These are phyloP conservation scores for Coemansia sp. DNA, from an alignment of 192 early-diverging fungal genomes.

Conservation along the genomic window DNA sequence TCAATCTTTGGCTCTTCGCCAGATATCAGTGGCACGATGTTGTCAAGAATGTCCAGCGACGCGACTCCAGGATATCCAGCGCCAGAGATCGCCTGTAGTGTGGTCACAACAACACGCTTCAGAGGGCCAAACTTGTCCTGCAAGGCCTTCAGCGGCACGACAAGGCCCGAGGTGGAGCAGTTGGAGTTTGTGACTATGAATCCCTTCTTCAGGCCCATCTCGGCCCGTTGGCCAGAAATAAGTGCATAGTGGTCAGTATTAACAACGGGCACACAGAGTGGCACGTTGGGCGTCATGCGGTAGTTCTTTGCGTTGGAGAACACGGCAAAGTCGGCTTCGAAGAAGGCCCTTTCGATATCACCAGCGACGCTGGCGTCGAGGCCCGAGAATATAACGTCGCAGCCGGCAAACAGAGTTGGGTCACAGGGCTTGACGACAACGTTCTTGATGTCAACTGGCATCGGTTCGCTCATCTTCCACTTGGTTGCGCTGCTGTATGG, in stretches of 20 bases:
- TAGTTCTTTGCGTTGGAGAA: constrained; percentile 99
- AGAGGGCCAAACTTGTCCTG: constrained; percentile 92
- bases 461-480: constrained; percentile 87
- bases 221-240: constrained; percentile 68
- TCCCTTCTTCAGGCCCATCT: constrained; percentile 65
- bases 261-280: constrained; percentile 91
- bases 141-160: constrained; percentile 84
- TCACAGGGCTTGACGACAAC: constrained; percentile 72
- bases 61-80: constrained; percentile 97
- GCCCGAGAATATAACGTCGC: constrained; percentile 94
- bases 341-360: constrained; percentile 89
- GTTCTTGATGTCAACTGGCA: constrained; percentile 62
- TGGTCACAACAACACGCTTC: constrained; percentile 77
- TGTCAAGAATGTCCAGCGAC: constrained; percentile 94
- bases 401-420: constrained; percentile 71
- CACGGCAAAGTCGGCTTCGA: constrained; percentile 83
- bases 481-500: constrained; percentile 73
- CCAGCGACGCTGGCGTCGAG: constrained; percentile 93
- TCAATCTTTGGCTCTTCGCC: constrained; percentile 99
- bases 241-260: constrained; percentile 89
- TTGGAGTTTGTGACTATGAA: constrained; percentile 97
- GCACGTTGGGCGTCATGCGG: constrained; percentile 84
- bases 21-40: constrained; percentile 90
- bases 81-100: constrained; percentile 96
- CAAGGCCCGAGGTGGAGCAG: constrained; percentile 97